These are phyloP conservation scores for Globisporangium irregulare DNA, from an alignment of 352 stramenopile genomes.

Conservation along the genomic window DNA sequence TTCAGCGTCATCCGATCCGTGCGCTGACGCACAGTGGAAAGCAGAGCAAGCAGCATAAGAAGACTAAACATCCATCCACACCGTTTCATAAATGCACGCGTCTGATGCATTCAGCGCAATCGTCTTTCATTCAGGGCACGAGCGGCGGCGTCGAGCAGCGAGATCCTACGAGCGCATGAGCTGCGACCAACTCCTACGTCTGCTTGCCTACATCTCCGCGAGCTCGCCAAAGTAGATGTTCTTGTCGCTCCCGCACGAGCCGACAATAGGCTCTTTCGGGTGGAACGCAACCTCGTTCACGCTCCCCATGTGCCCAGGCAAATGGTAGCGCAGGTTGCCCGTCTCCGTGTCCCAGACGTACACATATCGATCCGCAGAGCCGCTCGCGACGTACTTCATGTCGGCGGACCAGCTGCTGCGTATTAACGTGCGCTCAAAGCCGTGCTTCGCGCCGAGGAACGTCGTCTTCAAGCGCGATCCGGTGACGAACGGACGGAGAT, in stretches of 20 bases:
- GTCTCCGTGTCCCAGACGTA: conserved; percentile 95
- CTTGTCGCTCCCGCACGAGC: conserved; percentile 86
- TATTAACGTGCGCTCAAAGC: conserved; percentile 92
- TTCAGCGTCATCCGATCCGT: not conserved
- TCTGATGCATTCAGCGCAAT: not conserved
- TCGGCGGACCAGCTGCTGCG: conserved; percentile 90
- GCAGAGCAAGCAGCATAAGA: not conserved
- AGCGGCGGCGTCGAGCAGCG: not conserved
- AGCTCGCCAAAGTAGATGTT: conserved; percentile 84
- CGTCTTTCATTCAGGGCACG: not conserved
- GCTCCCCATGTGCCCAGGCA: conserved; percentile 92
- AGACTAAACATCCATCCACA: not conserved
- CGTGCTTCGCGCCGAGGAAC: conserved; percentile 87
- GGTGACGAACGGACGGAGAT: conserved; percentile 89
- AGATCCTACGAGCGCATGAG: not conserved
- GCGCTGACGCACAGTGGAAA: not conserved
- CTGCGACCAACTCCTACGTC: not conserved
- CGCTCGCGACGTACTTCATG: conserved; percentile 83
- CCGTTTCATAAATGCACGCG: not conserved
- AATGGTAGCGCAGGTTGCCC: conserved; percentile 89
- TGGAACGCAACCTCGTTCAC: conserved; percentile 95
- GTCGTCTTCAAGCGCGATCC: conserved; percentile 51
- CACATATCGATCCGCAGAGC: conserved; percentile 90
- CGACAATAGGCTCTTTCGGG: conserved; percentile 78
- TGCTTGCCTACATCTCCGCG: conserved; percentile 35